phyloP scores from a whole-genome alignment of 176 grass and related monocot genomes.

The Aegilops speltoides region DNA sequence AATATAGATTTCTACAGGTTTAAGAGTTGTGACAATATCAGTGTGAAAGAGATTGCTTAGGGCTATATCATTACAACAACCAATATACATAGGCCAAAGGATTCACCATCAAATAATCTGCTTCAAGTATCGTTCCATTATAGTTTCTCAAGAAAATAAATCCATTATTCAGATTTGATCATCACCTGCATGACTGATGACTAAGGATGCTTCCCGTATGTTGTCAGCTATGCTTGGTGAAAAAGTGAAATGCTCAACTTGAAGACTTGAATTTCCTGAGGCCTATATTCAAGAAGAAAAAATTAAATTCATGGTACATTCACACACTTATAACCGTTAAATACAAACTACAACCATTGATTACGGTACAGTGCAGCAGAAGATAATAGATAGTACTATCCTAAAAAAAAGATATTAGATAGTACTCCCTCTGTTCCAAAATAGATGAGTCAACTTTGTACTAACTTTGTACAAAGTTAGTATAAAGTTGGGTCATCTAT shows the following conservation, averaged over 20 bases:
- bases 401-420: no score
- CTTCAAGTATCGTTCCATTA: background rate
- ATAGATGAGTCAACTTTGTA: no score
- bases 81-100: background rate
- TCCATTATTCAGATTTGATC: background rate
- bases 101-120: background rate
- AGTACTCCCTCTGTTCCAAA: no score
- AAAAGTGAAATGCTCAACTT: constrained; percentile 86
- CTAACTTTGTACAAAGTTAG: no score
- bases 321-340: background rate
- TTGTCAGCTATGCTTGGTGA: constrained; percentile 76
- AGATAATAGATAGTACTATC: background rate
- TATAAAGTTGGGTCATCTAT: no score
- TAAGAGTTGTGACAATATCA: background rate
- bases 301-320: constrained; percentile 18
- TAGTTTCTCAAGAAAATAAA: background rate
- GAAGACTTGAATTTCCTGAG: constrained; percentile 43
- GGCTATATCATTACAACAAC: background rate
- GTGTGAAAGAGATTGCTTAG: background rate
- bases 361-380: background rate
- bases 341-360: background rate
- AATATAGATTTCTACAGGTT: background rate
- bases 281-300: constrained; percentile 43
- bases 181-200: constrained; percentile 92
- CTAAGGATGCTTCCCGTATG: constrained; percentile 63